Conservation (phyloP, 2,329 filamentous ascomycete species). For the Acrocalymma vagum region DNA sequence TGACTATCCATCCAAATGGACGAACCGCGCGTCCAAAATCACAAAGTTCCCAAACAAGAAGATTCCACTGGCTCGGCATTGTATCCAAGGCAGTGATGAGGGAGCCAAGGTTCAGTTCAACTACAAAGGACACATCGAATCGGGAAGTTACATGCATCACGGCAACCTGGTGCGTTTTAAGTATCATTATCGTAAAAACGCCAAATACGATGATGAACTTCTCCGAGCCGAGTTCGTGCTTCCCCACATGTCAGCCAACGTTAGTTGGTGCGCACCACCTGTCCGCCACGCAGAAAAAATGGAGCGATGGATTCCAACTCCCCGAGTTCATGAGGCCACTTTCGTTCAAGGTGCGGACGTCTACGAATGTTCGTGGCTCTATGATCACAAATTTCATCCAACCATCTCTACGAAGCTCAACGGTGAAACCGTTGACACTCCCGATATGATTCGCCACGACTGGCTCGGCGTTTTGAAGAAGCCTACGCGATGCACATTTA, state of each 20-base stretch:
- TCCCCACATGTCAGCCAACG: slow-evolving; percentile 62
- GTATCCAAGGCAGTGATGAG: slow-evolving; percentile 55
- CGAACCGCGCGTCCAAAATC: slow-evolving; percentile 44
- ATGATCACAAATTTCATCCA: slow-evolving; percentile 51
- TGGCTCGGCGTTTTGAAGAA: slow-evolving; percentile 51
- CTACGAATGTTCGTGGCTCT: slow-evolving; percentile 58
- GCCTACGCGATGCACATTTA: slow-evolving; percentile 46
- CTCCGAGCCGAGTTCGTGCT: slow-evolving; percentile 64
- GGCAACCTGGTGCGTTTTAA: slow-evolving; percentile 63
- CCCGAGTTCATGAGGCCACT: slow-evolving; percentile 63
- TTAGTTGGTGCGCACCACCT: slow-evolving; percentile 64
- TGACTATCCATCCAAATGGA: slow-evolving; percentile 50
- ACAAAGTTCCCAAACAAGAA: slow-evolving; percentile 48
- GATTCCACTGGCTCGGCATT: slow-evolving; percentile 51
- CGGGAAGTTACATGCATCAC: slow-evolving; percentile 62
- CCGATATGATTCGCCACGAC: slow-evolving; percentile 62
- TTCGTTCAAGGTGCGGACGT: slow-evolving; percentile 63
- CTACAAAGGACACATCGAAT: slow-evolving; percentile 60
- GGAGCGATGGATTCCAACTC: slow-evolving; percentile 64
- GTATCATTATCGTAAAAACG: slow-evolving; percentile 63
- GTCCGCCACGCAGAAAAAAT: slow-evolving; percentile 59
- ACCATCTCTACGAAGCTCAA: slow-evolving; percentile 55
- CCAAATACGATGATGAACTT: slow-evolving; percentile 63
- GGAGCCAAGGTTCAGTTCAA: slow-evolving; percentile 62
- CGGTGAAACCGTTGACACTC: slow-evolving; percentile 59